Base-by-base conservation (phyloP, 768 basidiomycete genomes). In the Serendipita indica region DNA sequence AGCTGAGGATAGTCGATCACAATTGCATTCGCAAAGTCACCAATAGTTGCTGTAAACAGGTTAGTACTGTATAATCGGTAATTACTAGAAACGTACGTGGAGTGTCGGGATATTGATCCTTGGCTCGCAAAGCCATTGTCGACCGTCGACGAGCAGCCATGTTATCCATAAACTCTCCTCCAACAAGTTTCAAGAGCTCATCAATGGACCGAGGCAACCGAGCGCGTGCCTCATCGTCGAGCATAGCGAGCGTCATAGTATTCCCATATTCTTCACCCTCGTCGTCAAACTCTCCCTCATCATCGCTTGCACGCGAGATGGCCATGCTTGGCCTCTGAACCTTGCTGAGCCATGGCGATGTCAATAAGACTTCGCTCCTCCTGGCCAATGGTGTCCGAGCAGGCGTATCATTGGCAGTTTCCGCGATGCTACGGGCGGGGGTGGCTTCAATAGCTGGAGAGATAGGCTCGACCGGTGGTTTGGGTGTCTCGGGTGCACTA, bases 101-200 rank as follows among this genome's bases (percentile, higher is more conserved):
- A 27, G 49, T 27, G 30, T 54, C 49, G 16, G 49, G 30, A 32
- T 18, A 54, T 27, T 54, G 22, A 25, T 54, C 49, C 10, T 18
- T 30, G 1, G 49, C 20, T n/a, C 49, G 49, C 49, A 54, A 54
- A 6, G 49, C 49, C 49, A 54, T 54, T 16, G 49, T 54, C 1
- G 49, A 54, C 10, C 49, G 49, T 18, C 49, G 49, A 1, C 49
- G 49, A 13, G 30, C 49, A 10, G 30, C 49, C 20, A 54, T 32
- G 30, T 54, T 54, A n/a, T 54, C 49, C 49, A 54, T 54, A 27
- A 54, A 54, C 14, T 30, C 49, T 54, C 49, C 49, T 22, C 49
- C 49, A 27, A 54, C 10, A 1, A 32, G 3, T 16, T 32, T 25
- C 14, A 54, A n/a, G 5, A 54, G 16, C n/a, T 54, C 49, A 2